Evolutionary conservation across 768 basidiomycete genomes (phyloP).

Genomic region (Tephrocybe sp.): DNA sequence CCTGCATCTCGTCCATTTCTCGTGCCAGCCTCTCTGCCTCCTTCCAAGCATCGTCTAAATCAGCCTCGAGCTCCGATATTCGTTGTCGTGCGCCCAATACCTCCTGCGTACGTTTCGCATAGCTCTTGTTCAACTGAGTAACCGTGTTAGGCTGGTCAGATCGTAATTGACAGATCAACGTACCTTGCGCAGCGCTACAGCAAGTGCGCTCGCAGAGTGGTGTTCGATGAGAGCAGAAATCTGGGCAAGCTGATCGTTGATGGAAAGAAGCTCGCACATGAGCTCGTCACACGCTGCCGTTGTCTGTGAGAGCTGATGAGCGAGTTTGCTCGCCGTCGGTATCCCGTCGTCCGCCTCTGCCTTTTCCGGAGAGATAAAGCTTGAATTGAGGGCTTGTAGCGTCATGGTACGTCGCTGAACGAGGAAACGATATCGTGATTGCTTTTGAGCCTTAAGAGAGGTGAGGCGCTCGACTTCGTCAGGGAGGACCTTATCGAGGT

Average conservation of each 20-base stretch:
- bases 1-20: conserved; percentile 68
- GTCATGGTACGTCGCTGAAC: conserved; percentile 68
- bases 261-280: conserved; percentile 54
- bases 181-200: conserved; percentile 74
- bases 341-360: conserved; percentile 37
- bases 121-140: conserved; percentile 63
- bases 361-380: conserved; percentile 34
- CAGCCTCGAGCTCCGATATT: conserved; percentile 60
- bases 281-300: conserved; percentile 58
- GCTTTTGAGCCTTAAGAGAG: conserved; percentile 48
- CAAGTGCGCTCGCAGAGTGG: conserved; percentile 76
- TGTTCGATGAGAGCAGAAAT: conserved; percentile 57
- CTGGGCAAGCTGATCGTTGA: conserved; percentile 65
- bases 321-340: conserved; percentile 40
- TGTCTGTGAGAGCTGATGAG: conserved; percentile 60
- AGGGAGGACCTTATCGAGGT: conserved; percentile 58
- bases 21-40: conserved; percentile 72
- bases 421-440: conserved; percentile 68
- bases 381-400: conserved; percentile 66
- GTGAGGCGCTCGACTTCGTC: conserved; percentile 61
- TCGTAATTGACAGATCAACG: conserved; percentile 7
- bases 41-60: conserved; percentile 80
- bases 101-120: conserved; percentile 63
- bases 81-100: conserved; percentile 45
- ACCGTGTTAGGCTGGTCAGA: not conserved